phyloP scores from a whole-genome alignment of 2,329 filamentous ascomycete species.

The Trichoderma atrobrunneum region DNA sequence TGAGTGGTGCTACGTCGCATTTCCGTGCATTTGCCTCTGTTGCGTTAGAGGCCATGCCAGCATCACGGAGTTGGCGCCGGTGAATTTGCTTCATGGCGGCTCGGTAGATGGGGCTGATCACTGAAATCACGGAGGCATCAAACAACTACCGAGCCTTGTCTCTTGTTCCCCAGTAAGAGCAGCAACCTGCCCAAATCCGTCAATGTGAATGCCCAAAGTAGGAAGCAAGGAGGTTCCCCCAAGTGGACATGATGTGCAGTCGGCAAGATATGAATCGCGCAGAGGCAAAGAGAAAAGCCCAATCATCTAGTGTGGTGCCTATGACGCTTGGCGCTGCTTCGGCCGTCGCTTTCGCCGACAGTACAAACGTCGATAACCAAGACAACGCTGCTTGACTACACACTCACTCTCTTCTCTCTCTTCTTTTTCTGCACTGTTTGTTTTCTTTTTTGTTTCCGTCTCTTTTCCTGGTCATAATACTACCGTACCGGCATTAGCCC shows the following conservation, averaged over 20 bases:
- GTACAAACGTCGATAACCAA: neutral
- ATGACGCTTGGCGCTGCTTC: neutral
- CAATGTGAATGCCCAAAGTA: neutral
- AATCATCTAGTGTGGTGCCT: neutral
- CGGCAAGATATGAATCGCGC: neutral
- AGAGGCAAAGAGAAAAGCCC: neutral
- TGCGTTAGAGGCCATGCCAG: conserved; percentile 4
- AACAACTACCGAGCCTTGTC: neutral
- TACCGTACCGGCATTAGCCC: neutral
- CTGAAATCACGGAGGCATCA: conserved; percentile 11
- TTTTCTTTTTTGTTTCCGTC: neutral
- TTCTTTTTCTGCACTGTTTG: neutral
- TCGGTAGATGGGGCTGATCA: conserved; percentile 15
- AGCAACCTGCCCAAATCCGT: neutral
- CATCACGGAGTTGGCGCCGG: neutral
- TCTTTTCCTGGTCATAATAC: neutral
- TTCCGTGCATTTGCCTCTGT: conserved; percentile 5
- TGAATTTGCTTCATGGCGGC: neutral
- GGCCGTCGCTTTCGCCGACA: conserved; percentile 1
- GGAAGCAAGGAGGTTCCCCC: neutral
- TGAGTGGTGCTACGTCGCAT: conserved; percentile 3
- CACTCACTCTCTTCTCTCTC: neutral
- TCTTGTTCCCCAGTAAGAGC: neutral
- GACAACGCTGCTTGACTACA: neutral
- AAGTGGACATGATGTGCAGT: neutral